These are phyloP conservation scores for Fraxinus floribunda DNA, from an alignment of 305 asterid species.

Conservation along the genomic window DNA sequence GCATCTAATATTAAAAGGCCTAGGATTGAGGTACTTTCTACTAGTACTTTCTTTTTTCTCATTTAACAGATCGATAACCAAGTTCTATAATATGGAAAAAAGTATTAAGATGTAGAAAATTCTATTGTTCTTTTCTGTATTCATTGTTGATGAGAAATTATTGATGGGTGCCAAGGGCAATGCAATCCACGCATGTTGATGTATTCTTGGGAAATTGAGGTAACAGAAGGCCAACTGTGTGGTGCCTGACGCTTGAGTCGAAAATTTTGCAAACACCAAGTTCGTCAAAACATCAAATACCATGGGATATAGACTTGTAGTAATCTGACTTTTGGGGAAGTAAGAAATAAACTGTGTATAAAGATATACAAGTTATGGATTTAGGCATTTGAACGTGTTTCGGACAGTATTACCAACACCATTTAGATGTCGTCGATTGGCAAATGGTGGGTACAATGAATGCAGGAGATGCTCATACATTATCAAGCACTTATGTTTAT, in stretches of 20 bases:
- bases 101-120: conserved; percentile 1
- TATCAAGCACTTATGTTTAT: neutral
- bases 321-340: neutral
- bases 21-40: conserved; percentile 57
- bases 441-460: neutral
- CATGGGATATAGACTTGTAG: neutral
- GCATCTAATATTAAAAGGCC: conserved; percentile 70
- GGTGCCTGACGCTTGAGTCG: neutral
- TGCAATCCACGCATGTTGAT: neutral
- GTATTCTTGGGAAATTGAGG: neutral
- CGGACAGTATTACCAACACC: neutral
- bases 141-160: neutral
- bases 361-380: neutral
- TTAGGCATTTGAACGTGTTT: neutral
- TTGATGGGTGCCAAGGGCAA: neutral
- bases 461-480: neutral
- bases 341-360: neutral
- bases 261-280: neutral
- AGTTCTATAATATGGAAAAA: neutral
- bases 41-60: conserved; percentile 14
- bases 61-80: conserved; percentile 10
- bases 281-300: neutral
- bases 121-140: neutral
- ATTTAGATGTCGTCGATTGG: neutral
- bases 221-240: neutral